These are phyloP conservation scores for Huntiella decipiens DNA, from an alignment of 2,329 filamentous ascomycete genomes.

Conservation along the genomic window DNA sequence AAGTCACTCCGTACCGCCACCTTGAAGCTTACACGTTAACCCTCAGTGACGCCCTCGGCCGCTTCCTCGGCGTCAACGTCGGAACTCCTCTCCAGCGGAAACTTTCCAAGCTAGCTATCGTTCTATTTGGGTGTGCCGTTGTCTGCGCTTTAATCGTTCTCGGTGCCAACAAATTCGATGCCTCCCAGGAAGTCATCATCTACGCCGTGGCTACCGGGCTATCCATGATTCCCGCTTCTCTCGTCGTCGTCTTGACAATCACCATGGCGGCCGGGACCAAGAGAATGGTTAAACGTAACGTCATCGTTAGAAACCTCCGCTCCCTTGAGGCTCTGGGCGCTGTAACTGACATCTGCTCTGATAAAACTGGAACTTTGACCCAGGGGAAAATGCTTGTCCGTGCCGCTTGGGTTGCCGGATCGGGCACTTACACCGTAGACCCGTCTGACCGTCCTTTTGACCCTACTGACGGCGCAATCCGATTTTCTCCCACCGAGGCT, in stretches of 20 bases:
- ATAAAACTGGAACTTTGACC: constrained; percentile 41
- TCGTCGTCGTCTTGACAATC: constrained; percentile 35
- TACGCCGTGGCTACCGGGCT: constrained; percentile 29
- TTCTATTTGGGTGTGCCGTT: constrained; percentile 48
- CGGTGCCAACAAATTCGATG: constrained; percentile 39
- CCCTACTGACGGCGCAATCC: constrained; percentile 31
- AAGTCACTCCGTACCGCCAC: constrained; percentile 33
- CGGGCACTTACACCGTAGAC: constrained; percentile 38
- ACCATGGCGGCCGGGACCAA: constrained; percentile 37
- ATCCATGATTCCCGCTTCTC: constrained; percentile 31
- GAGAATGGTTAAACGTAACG: constrained; percentile 31
- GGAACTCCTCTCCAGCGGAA: constrained; percentile 53
- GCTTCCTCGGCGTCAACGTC: constrained; percentile 47
- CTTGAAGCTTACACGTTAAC: constrained; percentile 28
- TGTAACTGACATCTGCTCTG: constrained; percentile 36
- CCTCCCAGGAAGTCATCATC: constrained; percentile 39
- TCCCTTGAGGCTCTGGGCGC: constrained; percentile 40
- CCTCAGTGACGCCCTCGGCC: constrained; percentile 36
- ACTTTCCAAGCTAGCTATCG: constrained; percentile 45
- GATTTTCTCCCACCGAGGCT: constrained; percentile 21
- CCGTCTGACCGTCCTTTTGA: constrained; percentile 36
- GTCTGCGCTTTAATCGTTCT: constrained; percentile 51
- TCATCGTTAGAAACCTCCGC: constrained; percentile 33
- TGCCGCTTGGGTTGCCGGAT: constrained; percentile 37
- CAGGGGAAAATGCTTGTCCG: constrained; percentile 46